These are phyloP conservation scores for Termitomyces sp. DNA, from an alignment of 768 basidiomycete species.

Conservation along the genomic window DNA sequence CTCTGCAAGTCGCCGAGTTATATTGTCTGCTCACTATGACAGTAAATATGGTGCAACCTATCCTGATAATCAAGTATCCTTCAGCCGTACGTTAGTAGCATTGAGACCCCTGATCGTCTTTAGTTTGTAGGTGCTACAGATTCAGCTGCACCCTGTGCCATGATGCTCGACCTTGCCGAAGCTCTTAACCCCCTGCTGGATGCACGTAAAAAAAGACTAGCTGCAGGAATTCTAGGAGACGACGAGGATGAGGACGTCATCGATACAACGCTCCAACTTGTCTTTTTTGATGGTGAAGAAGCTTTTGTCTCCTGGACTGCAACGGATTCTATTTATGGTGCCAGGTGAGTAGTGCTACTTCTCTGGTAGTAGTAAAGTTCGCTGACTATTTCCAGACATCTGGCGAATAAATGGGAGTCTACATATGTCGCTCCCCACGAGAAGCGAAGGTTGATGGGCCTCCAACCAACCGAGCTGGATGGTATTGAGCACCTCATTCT, in stretches of 20 bases:
- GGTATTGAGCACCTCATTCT: constrained; percentile 90
- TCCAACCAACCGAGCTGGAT: constrained; percentile 60
- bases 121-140: constrained; percentile 98
- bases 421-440: constrained; percentile 59
- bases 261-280: constrained; percentile 84
- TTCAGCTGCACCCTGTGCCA: constrained; percentile 92
- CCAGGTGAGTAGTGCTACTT: constrained; percentile 53
- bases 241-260: constrained; percentile 75
- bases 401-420: constrained; percentile 80
- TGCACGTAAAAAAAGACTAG: constrained; percentile 49
- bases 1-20: constrained; percentile 71
- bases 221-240: constrained; percentile 33
- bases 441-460: constrained; percentile 54
- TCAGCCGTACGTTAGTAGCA: background rate
- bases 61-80: constrained; percentile 70
- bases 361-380: background rate
- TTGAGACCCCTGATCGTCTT: background rate
- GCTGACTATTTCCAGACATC: constrained; percentile 54
- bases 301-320: constrained; percentile 89
- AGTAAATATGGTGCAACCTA: constrained; percentile 79
- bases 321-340: constrained; percentile 92
- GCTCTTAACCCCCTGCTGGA: constrained; percentile 72
- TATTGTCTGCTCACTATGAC: constrained; percentile 92
- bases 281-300: constrained; percentile 98
- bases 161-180: constrained; percentile 91